Base-by-base conservation (phyloP, 2,329 filamentous ascomycete genomes). In the Penicillium vulpinum region DNA sequence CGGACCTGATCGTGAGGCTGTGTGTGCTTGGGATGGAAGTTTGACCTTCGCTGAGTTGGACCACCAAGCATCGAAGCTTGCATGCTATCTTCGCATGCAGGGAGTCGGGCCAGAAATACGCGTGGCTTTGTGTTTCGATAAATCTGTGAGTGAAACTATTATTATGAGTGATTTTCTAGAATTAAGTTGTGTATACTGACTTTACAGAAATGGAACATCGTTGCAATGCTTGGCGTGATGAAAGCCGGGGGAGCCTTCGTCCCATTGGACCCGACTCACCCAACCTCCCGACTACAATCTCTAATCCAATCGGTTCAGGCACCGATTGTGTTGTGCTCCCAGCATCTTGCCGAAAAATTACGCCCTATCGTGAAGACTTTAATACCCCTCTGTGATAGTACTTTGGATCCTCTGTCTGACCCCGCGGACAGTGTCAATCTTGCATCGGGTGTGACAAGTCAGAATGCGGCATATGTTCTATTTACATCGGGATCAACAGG, bases 401-500 rank as follows among this genome's bases (percentile, higher is more conserved):
- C 63, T 5, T 35, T 74, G 28, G 64, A 69, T 43, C 43, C 57
- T 13, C 56, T 73, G 33, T 54, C 68, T 8, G 56, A 51, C 10
- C 54, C 58, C 5, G 51, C 58, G 6, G 61, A 58, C 7, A 56
- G 51, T 3, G 53, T 53, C 21, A 50, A 57, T 26, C 61, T 61
- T 50, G 60, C 62, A 51, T 60, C 68, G 9, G 64, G 67, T 51
- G 70, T 70, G 9, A 70, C 66, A 18, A 61, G 68, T 38, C 61
- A 60, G 41, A 73, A 74, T 61, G 73, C 73, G 10, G 73, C 73
- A 41, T 88, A 86, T 68, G 76, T 87, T 6, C 77, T 89, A 10
- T 85, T 88, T 62, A 83, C 81, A 9, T 82, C 82, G 4, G 82
- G 83, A 0, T 83, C 82, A 1, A 82, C 83, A 4, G 80, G 80